Conservation (phyloP, 2,329 filamentous ascomycete genomes). For the Botrytis pseudocinerea region DNA sequence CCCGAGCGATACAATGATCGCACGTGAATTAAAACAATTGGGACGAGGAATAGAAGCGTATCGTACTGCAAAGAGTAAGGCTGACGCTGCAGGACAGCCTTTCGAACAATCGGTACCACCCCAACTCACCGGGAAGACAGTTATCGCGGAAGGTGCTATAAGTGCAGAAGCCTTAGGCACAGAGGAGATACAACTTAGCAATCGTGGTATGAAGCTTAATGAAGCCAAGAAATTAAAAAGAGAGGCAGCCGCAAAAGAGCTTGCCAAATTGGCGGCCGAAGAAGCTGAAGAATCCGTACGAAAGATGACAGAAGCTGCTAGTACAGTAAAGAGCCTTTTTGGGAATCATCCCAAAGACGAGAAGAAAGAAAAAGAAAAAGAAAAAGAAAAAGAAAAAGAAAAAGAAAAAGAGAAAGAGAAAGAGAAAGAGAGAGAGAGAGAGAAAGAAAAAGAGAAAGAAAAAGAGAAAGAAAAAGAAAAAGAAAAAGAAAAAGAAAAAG, state of each 20-base stretch:
- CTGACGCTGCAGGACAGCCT: slow-evolving; percentile 62
- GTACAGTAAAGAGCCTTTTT: slow-evolving; percentile 47
- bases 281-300: slow-evolving; percentile 60
- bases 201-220: slow-evolving; percentile 76
- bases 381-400: slow-evolving; percentile 26
- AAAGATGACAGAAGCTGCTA: slow-evolving; percentile 53
- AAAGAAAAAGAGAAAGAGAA: slow-evolving; percentile 26
- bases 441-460: neutral
- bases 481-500: slow-evolving; percentile 22
- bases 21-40: slow-evolving; percentile 70
- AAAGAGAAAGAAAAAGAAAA: slow-evolving; percentile 24
- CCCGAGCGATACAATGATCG: slow-evolving; percentile 83
- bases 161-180: slow-evolving; percentile 52
- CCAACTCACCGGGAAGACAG: slow-evolving; percentile 42
- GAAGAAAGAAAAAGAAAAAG: slow-evolving; percentile 16
- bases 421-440: slow-evolving; percentile 8
- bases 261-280: slow-evolving; percentile 61
- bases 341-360: slow-evolving; percentile 29
- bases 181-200: slow-evolving; percentile 65
- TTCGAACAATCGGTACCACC: slow-evolving; percentile 51
- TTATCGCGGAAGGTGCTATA: slow-evolving; percentile 60
- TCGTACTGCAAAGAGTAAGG: slow-evolving; percentile 61
- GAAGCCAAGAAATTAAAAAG: slow-evolving; percentile 77
- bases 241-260: slow-evolving; percentile 70
- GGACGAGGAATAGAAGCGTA: slow-evolving; percentile 67